Evolutionary conservation across 192 early-diverging fungal species (phyloP).

Genomic region (Kappamyces sp.): DNA sequence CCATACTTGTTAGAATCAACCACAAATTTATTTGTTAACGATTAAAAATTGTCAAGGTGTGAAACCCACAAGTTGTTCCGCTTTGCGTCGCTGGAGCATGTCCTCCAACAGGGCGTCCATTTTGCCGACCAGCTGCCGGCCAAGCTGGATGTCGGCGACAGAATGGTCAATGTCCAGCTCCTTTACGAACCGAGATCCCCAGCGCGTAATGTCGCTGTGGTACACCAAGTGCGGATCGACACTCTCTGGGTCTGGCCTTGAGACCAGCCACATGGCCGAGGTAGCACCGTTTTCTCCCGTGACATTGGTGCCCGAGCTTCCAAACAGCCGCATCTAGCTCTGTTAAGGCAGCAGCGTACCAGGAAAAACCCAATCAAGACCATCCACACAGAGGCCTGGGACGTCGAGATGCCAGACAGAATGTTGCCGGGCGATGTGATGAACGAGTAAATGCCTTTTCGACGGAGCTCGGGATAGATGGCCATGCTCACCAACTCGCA

Average conservation of each 20-base stretch:
- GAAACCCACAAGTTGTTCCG: no score
- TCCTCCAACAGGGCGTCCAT: no score
- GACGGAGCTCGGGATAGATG: constrained; percentile 15
- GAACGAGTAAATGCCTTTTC: constrained; percentile 23
- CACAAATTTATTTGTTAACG: no score
- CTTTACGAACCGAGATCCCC: no score
- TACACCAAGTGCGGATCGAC: constrained; percentile 1
- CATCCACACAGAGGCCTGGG: background rate
- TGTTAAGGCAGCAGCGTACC: background rate
- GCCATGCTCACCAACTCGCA: constrained; percentile 35
- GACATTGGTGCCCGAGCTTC: constrained; percentile 35
- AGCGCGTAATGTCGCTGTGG: no score
- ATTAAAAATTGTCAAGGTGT: no score
- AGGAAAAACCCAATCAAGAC: background rate
- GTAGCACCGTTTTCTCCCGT: constrained; percentile 37
- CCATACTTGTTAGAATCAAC: no score
- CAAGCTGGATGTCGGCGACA: no score
- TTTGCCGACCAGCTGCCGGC: no score
- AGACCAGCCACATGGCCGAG: constrained; percentile 22
- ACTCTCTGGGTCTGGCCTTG: constrained; percentile 13
- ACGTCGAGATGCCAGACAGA: background rate
- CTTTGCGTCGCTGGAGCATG: no score
- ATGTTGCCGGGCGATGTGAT: constrained; percentile 41
- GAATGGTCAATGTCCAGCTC: no score
- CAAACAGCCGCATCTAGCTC: constrained; percentile 34